Conservation (phyloP, 116 monocot genomes). For the Iris pallida region DNA sequence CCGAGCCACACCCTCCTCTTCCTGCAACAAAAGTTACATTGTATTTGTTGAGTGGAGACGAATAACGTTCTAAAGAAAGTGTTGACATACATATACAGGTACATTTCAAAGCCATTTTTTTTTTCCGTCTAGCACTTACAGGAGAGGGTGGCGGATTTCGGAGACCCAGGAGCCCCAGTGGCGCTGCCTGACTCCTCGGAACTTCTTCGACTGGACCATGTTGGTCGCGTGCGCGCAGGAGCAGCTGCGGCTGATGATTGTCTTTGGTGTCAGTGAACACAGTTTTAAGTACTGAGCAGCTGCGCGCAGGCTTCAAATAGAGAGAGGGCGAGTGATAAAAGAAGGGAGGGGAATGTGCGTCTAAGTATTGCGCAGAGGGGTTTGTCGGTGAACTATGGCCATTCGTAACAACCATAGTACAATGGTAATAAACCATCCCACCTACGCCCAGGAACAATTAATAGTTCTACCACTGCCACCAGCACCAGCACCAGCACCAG, state of each 20-base stretch:
- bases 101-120: too few relatives aligned
- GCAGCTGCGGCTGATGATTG: background rate
- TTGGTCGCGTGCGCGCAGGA: background rate
- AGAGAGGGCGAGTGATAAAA: background rate
- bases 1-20: constrained; percentile 99
- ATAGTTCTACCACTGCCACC: background rate
- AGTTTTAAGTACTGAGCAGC: background rate
- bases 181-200: constrained; percentile 93
- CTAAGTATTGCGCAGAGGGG: constrained; percentile 10
- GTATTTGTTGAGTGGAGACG: background rate
- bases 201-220: constrained; percentile 97
- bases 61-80: too few relatives aligned
- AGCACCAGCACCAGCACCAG: too few relatives aligned
- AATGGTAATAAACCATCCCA: constrained; percentile 37
- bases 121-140: too few relatives aligned
- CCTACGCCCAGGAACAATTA: constrained; percentile 20
- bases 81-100: too few relatives aligned
- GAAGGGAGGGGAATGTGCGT: constrained; percentile 10
- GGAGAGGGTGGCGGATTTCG: constrained; percentile 89
- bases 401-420: constrained; percentile 34
- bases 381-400: constrained; percentile 32
- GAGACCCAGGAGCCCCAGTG: constrained; percentile 99
- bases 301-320: constrained; percentile 4
- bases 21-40: constrained; percentile 21
- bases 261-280: background rate